Evolutionary conservation across 805 yeast genomes (phyloP).

Genomic region (Candida jianshihensis): DNA sequence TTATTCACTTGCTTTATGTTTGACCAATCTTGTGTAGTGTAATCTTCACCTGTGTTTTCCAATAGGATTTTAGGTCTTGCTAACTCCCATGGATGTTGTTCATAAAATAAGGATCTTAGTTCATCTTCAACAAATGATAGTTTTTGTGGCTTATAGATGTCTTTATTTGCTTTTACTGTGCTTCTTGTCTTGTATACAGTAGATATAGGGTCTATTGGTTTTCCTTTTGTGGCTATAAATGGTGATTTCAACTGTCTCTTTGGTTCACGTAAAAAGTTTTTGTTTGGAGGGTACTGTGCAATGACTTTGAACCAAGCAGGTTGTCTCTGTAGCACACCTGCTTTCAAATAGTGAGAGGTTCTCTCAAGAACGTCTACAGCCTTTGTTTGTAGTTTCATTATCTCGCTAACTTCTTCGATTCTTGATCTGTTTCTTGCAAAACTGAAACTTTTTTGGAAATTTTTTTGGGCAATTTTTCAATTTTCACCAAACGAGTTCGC

Average conservation of each 20-base stretch:
- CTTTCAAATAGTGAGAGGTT: constrained; percentile 66
- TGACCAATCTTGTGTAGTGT: constrained; percentile 62
- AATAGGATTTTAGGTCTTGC: constrained; percentile 81
- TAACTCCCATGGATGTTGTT: constrained; percentile 97
- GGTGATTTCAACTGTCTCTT: constrained; percentile 5
- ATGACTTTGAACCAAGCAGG: constrained; percentile 92
- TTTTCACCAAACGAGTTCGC: not conserved
- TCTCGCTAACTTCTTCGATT: constrained; percentile 2
- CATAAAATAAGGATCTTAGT: constrained; percentile 72
- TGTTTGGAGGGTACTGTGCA: constrained; percentile 73
- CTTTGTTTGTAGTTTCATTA: constrained; percentile 66
- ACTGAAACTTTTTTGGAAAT: not conserved
- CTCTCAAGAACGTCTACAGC: constrained; percentile 76
- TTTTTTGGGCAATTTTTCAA: not conserved
- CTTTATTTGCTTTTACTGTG: constrained; percentile 4
- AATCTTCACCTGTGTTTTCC: constrained; percentile 65
- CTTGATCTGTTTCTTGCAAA: not conserved
- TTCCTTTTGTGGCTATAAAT: constrained; percentile 7
- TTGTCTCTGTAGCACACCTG: constrained; percentile 60
- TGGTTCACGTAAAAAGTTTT: constrained; percentile 35
- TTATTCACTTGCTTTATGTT: constrained; percentile 63
- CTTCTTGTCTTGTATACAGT: constrained; percentile 28
- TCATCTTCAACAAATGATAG: constrained; percentile 53
- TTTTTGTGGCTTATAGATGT: constrained; percentile 13
- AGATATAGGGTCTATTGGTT: constrained; percentile 11